Conservation (phyloP, 331 rosid genomes). For the Stylosanthes scabra region DNA sequence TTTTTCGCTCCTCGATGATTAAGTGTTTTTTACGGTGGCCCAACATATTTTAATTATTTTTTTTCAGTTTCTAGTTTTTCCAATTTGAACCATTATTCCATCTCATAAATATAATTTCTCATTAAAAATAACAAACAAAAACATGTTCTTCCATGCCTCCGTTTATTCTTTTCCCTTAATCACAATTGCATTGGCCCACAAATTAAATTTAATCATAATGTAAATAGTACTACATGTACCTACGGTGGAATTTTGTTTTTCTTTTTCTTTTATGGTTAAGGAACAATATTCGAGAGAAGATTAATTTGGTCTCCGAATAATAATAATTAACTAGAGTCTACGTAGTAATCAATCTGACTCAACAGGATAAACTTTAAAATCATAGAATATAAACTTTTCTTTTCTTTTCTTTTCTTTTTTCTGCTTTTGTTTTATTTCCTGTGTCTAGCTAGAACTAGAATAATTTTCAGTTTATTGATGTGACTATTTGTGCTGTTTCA, state of each 20-base stretch:
- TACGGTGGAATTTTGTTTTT: neutral
- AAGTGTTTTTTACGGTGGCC: too few species aligned
- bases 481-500: neutral
- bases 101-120: too few species aligned
- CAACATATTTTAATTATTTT: too few species aligned
- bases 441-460: neutral
- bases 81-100: too few species aligned
- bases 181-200: neutral
- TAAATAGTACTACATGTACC: neutral
- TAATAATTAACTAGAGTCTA: neutral
- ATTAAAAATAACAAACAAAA: too few species aligned
- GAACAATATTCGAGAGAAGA: neutral
- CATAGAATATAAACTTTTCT: too few species aligned
- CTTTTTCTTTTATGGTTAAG: too few species aligned
- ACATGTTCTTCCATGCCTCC: neutral
- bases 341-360: neutral
- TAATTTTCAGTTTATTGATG: slow-evolving; percentile 18
- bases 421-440: neutral
- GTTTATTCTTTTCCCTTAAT: neutral
- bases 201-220: too few species aligned
- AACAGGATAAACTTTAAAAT: neutral
- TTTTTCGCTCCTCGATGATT: too few species aligned
- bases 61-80: too few species aligned
- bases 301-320: neutral
- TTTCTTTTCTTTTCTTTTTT: neutral